A percentile compares a stretch with the other conserved stretches of the same genome.
phyloP scores from a whole-genome alignment of 495 filamentous ascomycete species.

The Pseudotulostoma volvatum region DNA sequence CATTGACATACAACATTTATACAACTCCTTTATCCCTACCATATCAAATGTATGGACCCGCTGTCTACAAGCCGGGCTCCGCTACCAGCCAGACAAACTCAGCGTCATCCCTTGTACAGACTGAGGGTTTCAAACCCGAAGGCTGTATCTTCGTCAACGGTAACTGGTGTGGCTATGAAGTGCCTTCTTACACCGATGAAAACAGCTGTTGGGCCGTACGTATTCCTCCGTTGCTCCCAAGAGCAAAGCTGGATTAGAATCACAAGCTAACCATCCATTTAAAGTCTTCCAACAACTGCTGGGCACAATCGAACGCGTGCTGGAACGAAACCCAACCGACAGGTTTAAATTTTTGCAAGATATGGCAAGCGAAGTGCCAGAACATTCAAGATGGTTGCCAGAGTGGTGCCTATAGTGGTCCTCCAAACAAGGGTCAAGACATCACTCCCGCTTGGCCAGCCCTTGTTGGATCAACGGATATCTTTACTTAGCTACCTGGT shows the following conservation, averaged over 20 bases:
- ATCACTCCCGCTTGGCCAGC: conserved; percentile 18
- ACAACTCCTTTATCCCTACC: conserved; percentile 19
- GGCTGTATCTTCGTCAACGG: conserved; percentile 45
- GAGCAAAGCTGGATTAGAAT: too few species aligned
- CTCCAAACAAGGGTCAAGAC: conserved; percentile 36
- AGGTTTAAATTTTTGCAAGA: conserved; percentile 37
- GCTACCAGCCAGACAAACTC: conserved; percentile 3
- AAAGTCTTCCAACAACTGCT: conserved; percentile 35
- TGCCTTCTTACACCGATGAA: conserved; percentile 35
- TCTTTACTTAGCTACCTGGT: conserved; percentile 1
- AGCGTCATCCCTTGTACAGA: conserved; percentile 7
- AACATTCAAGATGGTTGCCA: conserved; percentile 32
- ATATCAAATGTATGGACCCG: conserved; percentile 46
- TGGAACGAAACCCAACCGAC: conserved; percentile 39
- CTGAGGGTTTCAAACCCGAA: conserved; percentile 26
- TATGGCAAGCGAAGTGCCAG: conserved; percentile 45
- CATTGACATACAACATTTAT: conserved; percentile 49
- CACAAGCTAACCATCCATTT: too few species aligned
- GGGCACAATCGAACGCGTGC: conserved; percentile 37
- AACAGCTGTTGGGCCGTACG: conserved; percentile 39
- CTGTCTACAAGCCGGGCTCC: conserved; percentile 18
- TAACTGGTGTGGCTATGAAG: conserved; percentile 53
- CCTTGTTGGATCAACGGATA: conserved; percentile 1
- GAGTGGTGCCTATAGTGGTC: conserved; percentile 33
- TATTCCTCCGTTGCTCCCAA: conserved; percentile 3